A percentile compares a stretch with the other conserved stretches of the same genome.
These are phyloP conservation scores for Candida coquimbonensis DNA, from an alignment of 805 yeast genomes.

Conservation along the genomic window DNA sequence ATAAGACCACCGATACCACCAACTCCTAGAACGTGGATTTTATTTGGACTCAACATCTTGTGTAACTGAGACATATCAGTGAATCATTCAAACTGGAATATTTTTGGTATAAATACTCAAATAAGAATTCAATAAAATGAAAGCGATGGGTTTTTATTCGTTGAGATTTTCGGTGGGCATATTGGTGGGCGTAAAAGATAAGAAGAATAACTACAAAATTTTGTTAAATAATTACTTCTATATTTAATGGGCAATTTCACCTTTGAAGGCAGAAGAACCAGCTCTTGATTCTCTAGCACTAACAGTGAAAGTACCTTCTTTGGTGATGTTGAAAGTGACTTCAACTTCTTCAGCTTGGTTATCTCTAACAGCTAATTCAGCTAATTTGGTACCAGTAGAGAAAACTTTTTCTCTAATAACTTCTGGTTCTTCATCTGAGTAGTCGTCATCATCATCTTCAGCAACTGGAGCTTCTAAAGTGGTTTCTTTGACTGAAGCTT, in stretches of 20 bases:
- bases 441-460: conserved; percentile 45
- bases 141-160: too few relatives aligned
- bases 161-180: too few relatives aligned
- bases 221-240: not conserved
- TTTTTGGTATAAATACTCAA: too few relatives aligned
- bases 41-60: not conserved
- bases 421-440: conserved; percentile 85
- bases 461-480: conserved; percentile 59
- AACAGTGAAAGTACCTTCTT: conserved; percentile 52
- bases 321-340: conserved; percentile 46
- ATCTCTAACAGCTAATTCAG: conserved; percentile 69
- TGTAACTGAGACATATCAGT: not conserved
- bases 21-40: conserved; percentile 20
- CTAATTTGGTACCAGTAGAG: conserved; percentile 67
- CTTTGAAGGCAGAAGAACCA: conserved; percentile 50
- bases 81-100: too few relatives aligned
- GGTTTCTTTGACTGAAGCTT: conserved; percentile 75
- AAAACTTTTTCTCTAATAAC: conserved; percentile 67
- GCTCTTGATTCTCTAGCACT: conserved; percentile 58
- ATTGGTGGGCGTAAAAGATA: not conserved
- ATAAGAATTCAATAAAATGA: too few relatives aligned
- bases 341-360: conserved; percentile 65
- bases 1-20: conserved; percentile 25
- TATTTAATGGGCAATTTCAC: conserved; percentile 30
- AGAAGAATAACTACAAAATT: not conserved